Evolutionary conservation across 2,329 filamentous ascomycete genomes (phyloP), one percentile per base, ranked within the genome.

Genomic region (Albophoma yamanashiensis): DNA sequence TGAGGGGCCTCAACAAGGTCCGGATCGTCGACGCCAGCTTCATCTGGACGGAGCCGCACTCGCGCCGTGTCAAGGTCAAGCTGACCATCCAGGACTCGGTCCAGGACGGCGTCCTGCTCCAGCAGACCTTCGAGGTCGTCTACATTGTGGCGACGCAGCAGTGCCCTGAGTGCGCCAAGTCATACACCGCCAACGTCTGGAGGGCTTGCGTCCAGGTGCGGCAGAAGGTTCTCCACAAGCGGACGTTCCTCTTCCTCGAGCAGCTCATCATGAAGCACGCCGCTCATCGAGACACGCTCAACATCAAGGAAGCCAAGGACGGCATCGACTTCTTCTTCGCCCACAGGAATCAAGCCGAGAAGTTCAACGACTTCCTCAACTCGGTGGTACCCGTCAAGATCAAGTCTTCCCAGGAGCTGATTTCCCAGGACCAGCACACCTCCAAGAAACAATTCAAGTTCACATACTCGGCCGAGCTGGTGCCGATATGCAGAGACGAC

Each of bases 41-140:
- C 72, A 89, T 97, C 71, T 99, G 94, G 94, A 99, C 94, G 1
- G 94, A 99, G 75, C 93, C 94, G 14, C 94, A 99, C 77, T 97
- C 92, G 68, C 83, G 91, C 70, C 82, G 94, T 72, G 83, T 97
- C 64, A 95, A 92, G 76, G 87, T 97, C 73, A 97, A 97, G 79
- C 88, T 99, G 74, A 97, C 94, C 0, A 88, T 97, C 56, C 94
- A 97, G 70, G 83, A 86, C 62, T 75, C 80, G 27, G 83, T 87
- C 2, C 81, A 82, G 58, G 83, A 85, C 59, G 84, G 84, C 34
- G 80, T 86, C 55, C 73, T 88, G 60, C 79, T 99, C 68, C 94
- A 99, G 75, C 94, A 99, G 76, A 89, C 86, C 57, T 97, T 99
- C 72, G 93, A 97, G 76, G 92, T 97, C 22, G 86, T 95, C 73